These are phyloP conservation scores for Colletotrichum sp. DNA, from an alignment of 2,329 filamentous ascomycete species.

Conservation along the genomic window DNA sequence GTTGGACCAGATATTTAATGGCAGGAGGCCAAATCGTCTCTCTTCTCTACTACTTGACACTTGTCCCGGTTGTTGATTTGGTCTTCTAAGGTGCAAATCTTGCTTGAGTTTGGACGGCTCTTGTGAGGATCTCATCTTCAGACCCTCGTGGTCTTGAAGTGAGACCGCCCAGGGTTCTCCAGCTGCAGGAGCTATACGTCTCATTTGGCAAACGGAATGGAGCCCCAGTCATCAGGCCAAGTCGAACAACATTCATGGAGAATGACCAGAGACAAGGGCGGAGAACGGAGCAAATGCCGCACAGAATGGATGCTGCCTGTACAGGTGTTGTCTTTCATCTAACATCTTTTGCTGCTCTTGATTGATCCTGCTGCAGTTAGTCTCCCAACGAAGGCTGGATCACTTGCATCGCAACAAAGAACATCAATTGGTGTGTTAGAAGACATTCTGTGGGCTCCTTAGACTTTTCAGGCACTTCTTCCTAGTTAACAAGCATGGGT, in stretches of 20 bases:
- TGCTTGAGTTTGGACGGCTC: background rate
- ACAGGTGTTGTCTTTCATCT: background rate
- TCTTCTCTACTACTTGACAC: slow-evolving; percentile 5
- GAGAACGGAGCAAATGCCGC: background rate
- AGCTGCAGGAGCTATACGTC: background rate
- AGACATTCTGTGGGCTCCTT: background rate
- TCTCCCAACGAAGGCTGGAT: background rate
- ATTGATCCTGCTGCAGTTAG: background rate
- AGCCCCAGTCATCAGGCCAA: background rate
- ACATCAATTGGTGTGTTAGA: background rate
- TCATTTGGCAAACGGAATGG: background rate
- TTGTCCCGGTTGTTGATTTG: background rate
- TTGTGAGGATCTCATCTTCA: background rate
- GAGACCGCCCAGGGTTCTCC: background rate
- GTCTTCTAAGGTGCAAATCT: background rate
- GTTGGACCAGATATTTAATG: slow-evolving; percentile 10
- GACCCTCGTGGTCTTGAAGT: background rate
- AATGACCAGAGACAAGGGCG: background rate
- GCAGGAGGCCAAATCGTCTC: slow-evolving; percentile 18
- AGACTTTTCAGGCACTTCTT: background rate
- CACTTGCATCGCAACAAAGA: background rate
- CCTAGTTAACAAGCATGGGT: background rate
- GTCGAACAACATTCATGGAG: background rate
- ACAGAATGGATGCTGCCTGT: background rate
- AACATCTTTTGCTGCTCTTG: background rate